Conservation (phyloP, 1,284 basidiomycete genomes). For the Cryptococcus sp. region DNA sequence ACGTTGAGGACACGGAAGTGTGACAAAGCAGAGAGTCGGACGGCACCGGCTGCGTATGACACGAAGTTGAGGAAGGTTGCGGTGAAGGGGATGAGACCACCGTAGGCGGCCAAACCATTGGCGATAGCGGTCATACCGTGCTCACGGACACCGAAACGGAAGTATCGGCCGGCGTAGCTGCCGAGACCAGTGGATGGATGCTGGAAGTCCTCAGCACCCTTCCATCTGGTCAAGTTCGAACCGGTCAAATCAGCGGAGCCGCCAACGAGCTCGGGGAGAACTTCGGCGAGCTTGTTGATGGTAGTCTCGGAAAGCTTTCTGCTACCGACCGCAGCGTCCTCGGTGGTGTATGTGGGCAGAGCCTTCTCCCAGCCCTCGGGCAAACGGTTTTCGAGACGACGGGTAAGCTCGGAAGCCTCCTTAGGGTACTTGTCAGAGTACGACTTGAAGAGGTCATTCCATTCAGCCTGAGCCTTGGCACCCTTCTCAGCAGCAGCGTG, state of each 20-base stretch:
- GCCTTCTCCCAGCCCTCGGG: constrained; percentile 83
- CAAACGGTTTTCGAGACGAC: constrained; percentile 80
- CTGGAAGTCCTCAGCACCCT: constrained; percentile 82
- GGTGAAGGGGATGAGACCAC: constrained; percentile 76
- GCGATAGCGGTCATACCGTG: constrained; percentile 96
- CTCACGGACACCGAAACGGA: constrained; percentile 96
- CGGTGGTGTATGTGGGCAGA: constrained; percentile 73
- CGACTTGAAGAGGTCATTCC: constrained; percentile 70
- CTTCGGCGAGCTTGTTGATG: constrained; percentile 72
- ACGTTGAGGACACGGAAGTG: constrained; percentile 71
- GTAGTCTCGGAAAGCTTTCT: constrained; percentile 92
- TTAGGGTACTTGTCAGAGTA: constrained; percentile 78
- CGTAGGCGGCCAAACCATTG: constrained; percentile 85
- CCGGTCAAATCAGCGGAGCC: constrained; percentile 92
- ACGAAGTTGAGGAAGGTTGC: constrained; percentile 96
- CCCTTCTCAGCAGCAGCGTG: constrained; percentile 68
- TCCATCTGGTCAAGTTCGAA: constrained; percentile 86
- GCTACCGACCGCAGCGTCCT: constrained; percentile 81
- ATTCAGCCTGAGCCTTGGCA: constrained; percentile 70
- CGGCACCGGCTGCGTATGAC: constrained; percentile 86
- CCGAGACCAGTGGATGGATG: constrained; percentile 81
- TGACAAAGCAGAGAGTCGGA: constrained; percentile 86
- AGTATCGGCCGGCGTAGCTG: constrained; percentile 81
- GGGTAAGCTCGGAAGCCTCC: constrained; percentile 81
- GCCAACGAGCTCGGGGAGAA: constrained; percentile 80